These are phyloP conservation scores for Saccharomycopsis capsularis DNA, from an alignment of 805 yeast species.

Conservation along the genomic window DNA sequence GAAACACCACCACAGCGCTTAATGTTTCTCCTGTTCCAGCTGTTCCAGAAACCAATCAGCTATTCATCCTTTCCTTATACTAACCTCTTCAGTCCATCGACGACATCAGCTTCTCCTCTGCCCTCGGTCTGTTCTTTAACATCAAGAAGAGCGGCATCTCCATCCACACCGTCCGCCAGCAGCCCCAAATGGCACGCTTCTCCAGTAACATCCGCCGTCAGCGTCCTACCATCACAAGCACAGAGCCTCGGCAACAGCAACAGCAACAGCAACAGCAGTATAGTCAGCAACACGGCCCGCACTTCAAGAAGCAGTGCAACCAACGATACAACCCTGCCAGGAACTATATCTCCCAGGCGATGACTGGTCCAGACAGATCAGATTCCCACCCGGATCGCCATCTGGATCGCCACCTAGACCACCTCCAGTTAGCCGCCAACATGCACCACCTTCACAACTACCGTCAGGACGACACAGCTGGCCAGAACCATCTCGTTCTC, in stretches of 20 bases:
- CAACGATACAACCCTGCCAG: too few species aligned
- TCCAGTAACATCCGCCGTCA: too few species aligned
- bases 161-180: not conserved
- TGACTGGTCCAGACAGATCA: not conserved
- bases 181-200: not conserved
- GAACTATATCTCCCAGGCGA: not conserved
- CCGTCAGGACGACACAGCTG: not conserved
- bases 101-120: not conserved
- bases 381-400: not conserved
- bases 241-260: not conserved
- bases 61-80: not conserved
- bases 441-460: not conserved
- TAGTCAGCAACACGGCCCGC: not conserved
- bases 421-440: not conserved
- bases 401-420: too few species aligned
- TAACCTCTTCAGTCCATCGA: not conserved
- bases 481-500: not conserved
- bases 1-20: too few species aligned
- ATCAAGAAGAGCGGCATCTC: not conserved
- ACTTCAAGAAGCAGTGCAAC: not conserved
- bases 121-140: not conserved
- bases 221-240: not conserved
- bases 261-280: not conserved
- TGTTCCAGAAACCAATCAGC: too few species aligned
- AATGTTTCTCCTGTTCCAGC: too few species aligned